Base-by-base conservation (phyloP, 1,284 basidiomycete genomes). In the Sanghuangporus baumii region DNA sequence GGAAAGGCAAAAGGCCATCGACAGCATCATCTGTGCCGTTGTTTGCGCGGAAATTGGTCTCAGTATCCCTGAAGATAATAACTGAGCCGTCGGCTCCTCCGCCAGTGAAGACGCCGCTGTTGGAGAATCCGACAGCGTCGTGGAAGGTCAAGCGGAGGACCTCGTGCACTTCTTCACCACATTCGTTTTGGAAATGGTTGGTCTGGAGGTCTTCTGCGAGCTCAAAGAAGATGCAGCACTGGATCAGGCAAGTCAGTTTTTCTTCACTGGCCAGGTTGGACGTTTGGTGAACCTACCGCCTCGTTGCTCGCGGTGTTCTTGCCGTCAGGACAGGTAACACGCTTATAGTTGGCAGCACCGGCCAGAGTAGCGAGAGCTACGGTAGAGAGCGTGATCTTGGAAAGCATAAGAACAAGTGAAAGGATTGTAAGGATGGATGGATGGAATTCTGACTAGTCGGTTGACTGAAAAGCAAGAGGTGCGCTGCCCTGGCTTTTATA, bases 1-100 rank as follows among this genome's bases (percentile, higher is more conserved):
- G 54, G 67, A 73, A 69, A 5, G 71, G 72, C 46, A 55, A 47
- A 48, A 71, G 68, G 36, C 59, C 62, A 61, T 68, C 66, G 59
- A 73, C 67, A 61, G 67, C 67, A 64, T 72, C 71, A 62, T 71
- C 71, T 56, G 71, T 69, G 60, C 71, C 71, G 40, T 64, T 60
- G 65, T 71, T 71, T 6, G 69, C 69, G 31, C 65, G 65, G 66
- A 69, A 70, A 52, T 65, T 56, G 31, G 58, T 59, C 56, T 65
- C 64, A 20, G 56, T 63, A n/a, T 60, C 54, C 1, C n/a, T 34
- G 62, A 67, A 67, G 34, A 66, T 36, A 51, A 67, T 59, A 18
- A 67, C 59, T 20, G 64, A 66, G 26, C 66, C 66, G 55, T 67
- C 66, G 14, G 66, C 66, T 18, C 66, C 66, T 20, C 41, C 52